These are phyloP conservation scores for Bremia lactucae DNA, from an alignment of 352 stramenopile species.

Conservation along the genomic window DNA sequence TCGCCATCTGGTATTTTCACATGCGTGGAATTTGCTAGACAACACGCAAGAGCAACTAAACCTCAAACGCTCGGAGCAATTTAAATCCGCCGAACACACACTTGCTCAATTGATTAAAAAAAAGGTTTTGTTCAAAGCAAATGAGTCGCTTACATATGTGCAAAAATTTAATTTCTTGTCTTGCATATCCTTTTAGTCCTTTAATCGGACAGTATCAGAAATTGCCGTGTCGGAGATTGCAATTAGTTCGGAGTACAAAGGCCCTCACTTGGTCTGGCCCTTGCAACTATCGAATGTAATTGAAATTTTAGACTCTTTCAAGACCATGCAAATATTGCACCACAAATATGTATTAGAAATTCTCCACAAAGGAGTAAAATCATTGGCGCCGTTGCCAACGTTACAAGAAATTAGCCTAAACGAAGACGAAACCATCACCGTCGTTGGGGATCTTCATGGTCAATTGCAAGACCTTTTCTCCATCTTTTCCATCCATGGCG, in stretches of 20 bases:
- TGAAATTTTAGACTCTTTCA: constrained; percentile 86
- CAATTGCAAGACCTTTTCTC: constrained; percentile 91
- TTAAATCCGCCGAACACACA: constrained; percentile 76
- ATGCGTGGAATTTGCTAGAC: constrained; percentile 85
- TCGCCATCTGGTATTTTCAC: constrained; percentile 61
- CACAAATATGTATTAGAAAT: constrained; percentile 88
- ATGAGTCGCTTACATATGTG: background rate
- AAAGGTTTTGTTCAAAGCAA: constrained; percentile 22
- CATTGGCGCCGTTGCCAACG: constrained; percentile 54
- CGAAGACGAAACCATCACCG: constrained; percentile 85
- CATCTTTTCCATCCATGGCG: constrained; percentile 89
- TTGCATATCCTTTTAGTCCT: constrained; percentile 18
- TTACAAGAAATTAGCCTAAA: constrained; percentile 80
- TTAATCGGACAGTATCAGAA: constrained; percentile 45
- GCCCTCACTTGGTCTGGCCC: constrained; percentile 74
- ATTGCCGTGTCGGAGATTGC: constrained; percentile 38
- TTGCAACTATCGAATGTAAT: constrained; percentile 79
- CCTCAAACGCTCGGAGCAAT: constrained; percentile 77
- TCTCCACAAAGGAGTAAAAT: constrained; percentile 53
- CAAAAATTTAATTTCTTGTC: background rate
- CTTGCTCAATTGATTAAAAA: constrained; percentile 65
- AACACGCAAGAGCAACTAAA: constrained; percentile 87
- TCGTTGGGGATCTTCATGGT: constrained; percentile 90
- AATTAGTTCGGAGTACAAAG: constrained; percentile 54
- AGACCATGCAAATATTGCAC: constrained; percentile 78